These are phyloP conservation scores for Nepenthes gracilis DNA, from an alignment of 148 eudicot species.

Conservation along the genomic window DNA sequence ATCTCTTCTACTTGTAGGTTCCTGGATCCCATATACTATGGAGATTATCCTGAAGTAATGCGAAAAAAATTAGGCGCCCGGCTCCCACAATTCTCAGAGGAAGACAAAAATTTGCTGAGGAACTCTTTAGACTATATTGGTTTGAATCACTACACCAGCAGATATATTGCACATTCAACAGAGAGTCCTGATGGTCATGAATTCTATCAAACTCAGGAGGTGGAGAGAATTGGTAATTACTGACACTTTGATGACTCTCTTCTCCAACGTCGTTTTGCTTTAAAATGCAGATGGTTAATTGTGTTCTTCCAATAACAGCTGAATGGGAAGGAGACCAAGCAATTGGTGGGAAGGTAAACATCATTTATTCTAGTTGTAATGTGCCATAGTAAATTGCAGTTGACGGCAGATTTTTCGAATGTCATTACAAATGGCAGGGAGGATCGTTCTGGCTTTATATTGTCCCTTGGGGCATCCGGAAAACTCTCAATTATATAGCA, in stretches of 20 bases:
- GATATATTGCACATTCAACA: constrained; percentile 47
- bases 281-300: neutral
- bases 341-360: constrained; percentile 62
- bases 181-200: constrained; percentile 26
- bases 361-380: neutral
- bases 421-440: constrained; percentile 39
- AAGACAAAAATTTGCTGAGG: constrained; percentile 45
- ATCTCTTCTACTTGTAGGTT: constrained; percentile 28
- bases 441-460: constrained; percentile 82
- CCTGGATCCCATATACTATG: constrained; percentile 65
- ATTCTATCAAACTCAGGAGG: constrained; percentile 44
- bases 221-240: constrained; percentile 52
- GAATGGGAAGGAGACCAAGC: constrained; percentile 66
- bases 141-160: constrained; percentile 66
- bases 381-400: neutral
- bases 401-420: neutral
- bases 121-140: constrained; percentile 66
- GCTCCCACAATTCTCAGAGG: constrained; percentile 53
- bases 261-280: neutral
- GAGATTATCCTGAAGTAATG: constrained; percentile 70
- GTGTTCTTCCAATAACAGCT: constrained; percentile 29
- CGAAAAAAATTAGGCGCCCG: constrained; percentile 52
- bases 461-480: constrained; percentile 80
- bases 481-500: constrained; percentile 35
- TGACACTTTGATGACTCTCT: neutral